A percentile compares a stretch with the other conserved stretches of the same genome.
phyloP scores from a whole-genome alignment of 345 rosid species.

The Microcos paniculata region DNA sequence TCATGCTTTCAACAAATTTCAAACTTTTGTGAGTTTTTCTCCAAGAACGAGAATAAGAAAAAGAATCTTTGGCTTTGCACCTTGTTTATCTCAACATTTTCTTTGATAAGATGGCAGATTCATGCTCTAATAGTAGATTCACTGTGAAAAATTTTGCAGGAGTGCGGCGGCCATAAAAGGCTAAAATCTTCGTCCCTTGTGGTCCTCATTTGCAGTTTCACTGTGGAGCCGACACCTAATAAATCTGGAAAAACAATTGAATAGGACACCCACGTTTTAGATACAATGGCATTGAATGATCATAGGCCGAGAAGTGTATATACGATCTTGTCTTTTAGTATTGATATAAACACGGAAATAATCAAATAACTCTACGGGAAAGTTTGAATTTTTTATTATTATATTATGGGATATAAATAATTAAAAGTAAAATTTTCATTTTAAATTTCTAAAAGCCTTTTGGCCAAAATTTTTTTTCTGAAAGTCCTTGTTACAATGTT shows the following conservation, averaged over 20 bases:
- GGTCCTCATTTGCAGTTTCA: background rate
- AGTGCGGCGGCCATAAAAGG: background rate
- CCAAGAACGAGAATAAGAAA: background rate
- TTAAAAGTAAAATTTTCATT: too few species aligned
- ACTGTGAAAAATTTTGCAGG: background rate
- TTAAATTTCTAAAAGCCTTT: too few species aligned
- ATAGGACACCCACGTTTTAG: too few species aligned
- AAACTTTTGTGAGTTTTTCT: background rate
- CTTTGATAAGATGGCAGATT: background rate
- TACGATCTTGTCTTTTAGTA: too few species aligned
- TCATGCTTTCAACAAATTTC: background rate
- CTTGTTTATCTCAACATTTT: background rate
- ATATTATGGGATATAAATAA: too few species aligned
- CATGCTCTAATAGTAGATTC: background rate
- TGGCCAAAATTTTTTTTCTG: too few species aligned
- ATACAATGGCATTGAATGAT: too few species aligned
- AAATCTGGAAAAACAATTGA: background rate
- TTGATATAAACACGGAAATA: too few species aligned
- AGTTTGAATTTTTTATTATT: too few species aligned
- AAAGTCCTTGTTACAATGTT: too few species aligned
- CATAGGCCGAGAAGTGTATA: too few species aligned
- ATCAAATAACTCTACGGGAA: too few species aligned
- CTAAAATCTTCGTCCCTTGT: background rate
- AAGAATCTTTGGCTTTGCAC: background rate
- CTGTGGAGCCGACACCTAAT: background rate